Conservation (phyloP, 2,329 filamentous ascomycete species). For the Gaeumannomyces tritici region DNA sequence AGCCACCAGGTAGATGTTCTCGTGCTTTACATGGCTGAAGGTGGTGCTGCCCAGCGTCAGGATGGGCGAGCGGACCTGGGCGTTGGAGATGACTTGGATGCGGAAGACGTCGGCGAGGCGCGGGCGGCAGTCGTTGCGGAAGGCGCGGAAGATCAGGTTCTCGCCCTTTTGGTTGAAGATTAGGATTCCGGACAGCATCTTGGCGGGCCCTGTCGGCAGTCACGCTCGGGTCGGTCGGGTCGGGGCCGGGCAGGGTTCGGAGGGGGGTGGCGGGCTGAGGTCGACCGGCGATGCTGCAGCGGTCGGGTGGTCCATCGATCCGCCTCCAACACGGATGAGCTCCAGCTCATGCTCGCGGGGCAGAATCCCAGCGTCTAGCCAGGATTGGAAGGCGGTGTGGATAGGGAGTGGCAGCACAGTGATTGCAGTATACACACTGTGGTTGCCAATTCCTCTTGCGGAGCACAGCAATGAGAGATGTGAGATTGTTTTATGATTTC, state of each 20-base stretch:
- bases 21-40: constrained; percentile 98
- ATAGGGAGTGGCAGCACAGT: background rate
- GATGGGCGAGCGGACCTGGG: constrained; percentile 94
- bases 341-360: background rate
- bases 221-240: background rate
- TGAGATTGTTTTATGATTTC: too few species aligned
- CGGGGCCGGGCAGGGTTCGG: background rate
- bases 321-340: background rate
- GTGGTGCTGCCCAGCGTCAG: constrained; percentile 95
- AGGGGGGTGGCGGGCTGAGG: background rate
- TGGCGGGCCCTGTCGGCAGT: constrained; percentile 20
- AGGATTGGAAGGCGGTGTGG: background rate
- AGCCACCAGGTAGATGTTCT: constrained; percentile 96
- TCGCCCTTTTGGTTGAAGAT: constrained; percentile 99
- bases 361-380: background rate
- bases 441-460: too few species aligned
- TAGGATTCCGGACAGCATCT: constrained; percentile 92
- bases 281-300: background rate
- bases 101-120: constrained; percentile 97
- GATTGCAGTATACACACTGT: background rate
- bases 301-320: background rate
- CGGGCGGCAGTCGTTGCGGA: constrained; percentile 95
- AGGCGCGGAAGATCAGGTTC: constrained; percentile 98
- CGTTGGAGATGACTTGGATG: constrained; percentile 98
- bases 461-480: too few species aligned